phyloP scores from a whole-genome alignment of 768 basidiomycete genomes.

The Aureoboletus auriporus region DNA sequence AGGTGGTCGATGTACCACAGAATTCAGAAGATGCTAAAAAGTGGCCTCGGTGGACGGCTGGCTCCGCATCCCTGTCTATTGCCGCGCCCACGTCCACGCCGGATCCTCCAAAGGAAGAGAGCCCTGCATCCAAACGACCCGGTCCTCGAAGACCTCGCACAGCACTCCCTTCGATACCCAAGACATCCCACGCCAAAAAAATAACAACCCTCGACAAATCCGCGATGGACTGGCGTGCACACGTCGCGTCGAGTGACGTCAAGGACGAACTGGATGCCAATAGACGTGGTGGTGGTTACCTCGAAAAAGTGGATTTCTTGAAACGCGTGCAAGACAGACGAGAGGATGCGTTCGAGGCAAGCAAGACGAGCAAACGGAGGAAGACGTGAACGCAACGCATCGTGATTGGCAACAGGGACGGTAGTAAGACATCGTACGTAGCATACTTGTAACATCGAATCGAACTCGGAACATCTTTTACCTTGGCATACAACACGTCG shows the following conservation, averaged over 20 bases:
- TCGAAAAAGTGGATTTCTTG: slow-evolving; percentile 84
- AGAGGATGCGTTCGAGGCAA: slow-evolving; percentile 59
- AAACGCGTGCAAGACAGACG: slow-evolving; percentile 69
- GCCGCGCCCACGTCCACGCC: not conserved
- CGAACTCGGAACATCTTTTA: not conserved
- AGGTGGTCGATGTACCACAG: slow-evolving; percentile 69
- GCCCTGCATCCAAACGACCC: too few relatives aligned
- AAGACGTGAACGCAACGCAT: slow-evolving; percentile 1
- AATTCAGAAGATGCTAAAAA: slow-evolving; percentile 71
- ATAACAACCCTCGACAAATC: too few relatives aligned
- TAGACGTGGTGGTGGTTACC: slow-evolving; percentile 69
- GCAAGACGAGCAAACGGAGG: slow-evolving; percentile 51
- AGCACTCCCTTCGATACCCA: too few relatives aligned
- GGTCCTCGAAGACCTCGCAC: too few relatives aligned
- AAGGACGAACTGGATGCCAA: too few relatives aligned
- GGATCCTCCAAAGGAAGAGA: not conserved
- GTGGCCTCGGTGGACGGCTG: slow-evolving; percentile 54
- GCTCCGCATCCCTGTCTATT: slow-evolving; percentile 1
- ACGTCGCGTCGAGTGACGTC: too few relatives aligned
- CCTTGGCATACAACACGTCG: not conserved
- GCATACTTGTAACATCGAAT: slow-evolving; percentile 8
- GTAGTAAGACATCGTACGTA: not conserved
- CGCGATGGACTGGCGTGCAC: too few relatives aligned
- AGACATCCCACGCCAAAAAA: too few relatives aligned
- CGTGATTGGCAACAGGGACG: not conserved